A percentile compares a stretch with the other conserved stretches of the same genome.
Evolutionary conservation across 2,329 filamentous ascomycete species (phyloP).

Genomic region (Cercospora sp.): DNA sequence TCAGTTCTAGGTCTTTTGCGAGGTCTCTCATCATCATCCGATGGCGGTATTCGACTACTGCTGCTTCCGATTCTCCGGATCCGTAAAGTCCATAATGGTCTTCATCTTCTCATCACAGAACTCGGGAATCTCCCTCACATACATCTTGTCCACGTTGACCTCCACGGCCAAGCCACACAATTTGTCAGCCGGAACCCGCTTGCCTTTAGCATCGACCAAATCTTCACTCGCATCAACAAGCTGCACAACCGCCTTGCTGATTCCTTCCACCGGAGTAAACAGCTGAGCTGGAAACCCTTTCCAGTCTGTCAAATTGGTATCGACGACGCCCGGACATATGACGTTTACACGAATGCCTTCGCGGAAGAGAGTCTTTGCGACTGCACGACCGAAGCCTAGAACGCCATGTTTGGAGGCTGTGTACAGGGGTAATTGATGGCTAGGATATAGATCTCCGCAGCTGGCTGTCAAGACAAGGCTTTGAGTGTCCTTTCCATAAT

Average conservation of each 20-base stretch:
- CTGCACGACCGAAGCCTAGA: conserved; percentile 44
- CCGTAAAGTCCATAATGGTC: conserved; percentile 35
- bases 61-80: conserved; percentile 36
- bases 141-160: conserved; percentile 29
- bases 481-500: conserved; percentile 14
- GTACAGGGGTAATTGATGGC: conserved; percentile 41
- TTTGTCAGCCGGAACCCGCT: conserved; percentile 20
- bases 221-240: conserved; percentile 35
- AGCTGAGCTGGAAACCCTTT: conserved; percentile 37
- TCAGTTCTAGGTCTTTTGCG: background rate
- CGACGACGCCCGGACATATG: conserved; percentile 43
- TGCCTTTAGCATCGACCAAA: conserved; percentile 20
- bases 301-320: conserved; percentile 43
- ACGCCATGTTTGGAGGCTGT: conserved; percentile 45
- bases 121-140: conserved; percentile 30
- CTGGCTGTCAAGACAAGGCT: conserved; percentile 20
- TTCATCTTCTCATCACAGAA: conserved; percentile 36
- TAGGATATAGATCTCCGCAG: conserved; percentile 20
- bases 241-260: conserved; percentile 36
- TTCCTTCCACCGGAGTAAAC: conserved; percentile 39
- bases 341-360: conserved; percentile 45
- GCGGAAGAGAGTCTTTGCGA: conserved; percentile 38
- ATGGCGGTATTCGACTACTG: conserved; percentile 26
- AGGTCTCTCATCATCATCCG: background rate
- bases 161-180: conserved; percentile 33